phyloP scores from a whole-genome alignment of 2,329 filamentous ascomycete species.

The Aspergillus japonicus region DNA sequence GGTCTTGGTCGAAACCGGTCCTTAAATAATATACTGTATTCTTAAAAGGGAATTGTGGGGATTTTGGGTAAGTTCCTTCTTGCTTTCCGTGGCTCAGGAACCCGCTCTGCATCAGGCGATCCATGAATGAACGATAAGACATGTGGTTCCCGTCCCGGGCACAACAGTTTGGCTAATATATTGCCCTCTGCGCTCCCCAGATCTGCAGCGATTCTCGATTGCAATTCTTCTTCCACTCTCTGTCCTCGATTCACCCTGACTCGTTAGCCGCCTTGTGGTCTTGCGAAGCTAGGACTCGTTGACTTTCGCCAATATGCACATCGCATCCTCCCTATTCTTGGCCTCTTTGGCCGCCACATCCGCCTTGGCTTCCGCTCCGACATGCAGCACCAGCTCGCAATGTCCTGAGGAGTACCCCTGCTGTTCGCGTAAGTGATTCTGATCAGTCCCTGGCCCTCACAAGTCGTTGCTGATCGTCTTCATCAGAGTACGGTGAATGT shows the following conservation, averaged over 20 bases:
- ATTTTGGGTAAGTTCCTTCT: conserved; percentile 10
- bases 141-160: background rate
- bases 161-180: background rate
- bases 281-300: conserved; percentile 16
- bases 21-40: background rate
- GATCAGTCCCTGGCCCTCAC: conserved; percentile 3
- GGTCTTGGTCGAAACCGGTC: background rate
- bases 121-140: background rate
- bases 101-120: background rate
- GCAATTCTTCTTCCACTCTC: background rate
- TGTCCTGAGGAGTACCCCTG: conserved; percentile 74
- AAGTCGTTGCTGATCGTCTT: conserved; percentile 15
- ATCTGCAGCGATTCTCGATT: background rate
- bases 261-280: conserved; percentile 15
- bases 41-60: background rate
- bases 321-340: conserved; percentile 32
- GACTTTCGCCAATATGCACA: conserved; percentile 33
- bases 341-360: conserved; percentile 36
- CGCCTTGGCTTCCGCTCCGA: conserved; percentile 28
- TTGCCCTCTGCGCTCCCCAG: background rate
- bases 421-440: conserved; percentile 68
- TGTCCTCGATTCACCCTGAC: conserved; percentile 10
- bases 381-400: conserved; percentile 49
- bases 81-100: background rate
- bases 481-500: conserved; percentile 82